Conservation (phyloP, 306 rosid species). For the Cucurbita maxima region DNA sequence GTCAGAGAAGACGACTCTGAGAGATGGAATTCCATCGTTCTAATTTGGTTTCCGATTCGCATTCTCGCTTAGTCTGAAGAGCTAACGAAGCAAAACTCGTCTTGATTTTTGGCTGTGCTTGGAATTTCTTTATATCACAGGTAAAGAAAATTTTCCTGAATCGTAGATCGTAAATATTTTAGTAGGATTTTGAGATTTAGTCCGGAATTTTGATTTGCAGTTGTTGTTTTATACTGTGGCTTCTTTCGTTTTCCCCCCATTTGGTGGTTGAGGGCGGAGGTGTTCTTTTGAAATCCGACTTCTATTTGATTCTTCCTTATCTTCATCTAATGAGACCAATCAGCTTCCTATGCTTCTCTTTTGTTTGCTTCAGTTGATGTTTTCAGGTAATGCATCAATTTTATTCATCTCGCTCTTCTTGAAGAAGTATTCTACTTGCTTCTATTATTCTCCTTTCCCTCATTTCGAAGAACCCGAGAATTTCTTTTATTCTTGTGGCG, state of each 20-base stretch:
- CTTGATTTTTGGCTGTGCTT: background rate
- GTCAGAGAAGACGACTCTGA: constrained; percentile 24
- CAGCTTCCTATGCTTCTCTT: background rate
- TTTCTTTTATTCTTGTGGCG: background rate
- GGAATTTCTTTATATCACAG: constrained; percentile 31
- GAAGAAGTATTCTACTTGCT: background rate
- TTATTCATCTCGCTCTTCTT: background rate
- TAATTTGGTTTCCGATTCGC: constrained; percentile 23
- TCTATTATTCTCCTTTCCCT: background rate
- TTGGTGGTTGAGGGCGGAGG: background rate
- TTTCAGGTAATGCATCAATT: background rate
- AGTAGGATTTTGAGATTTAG: background rate
- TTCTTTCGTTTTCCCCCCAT: background rate
- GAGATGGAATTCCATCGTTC: constrained; percentile 19
- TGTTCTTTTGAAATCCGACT: background rate
- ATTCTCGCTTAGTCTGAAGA: constrained; percentile 13
- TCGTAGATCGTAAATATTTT: constrained; percentile 19
- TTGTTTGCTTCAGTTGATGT: background rate
- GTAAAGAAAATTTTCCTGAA: constrained; percentile 27
- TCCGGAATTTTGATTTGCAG: background rate
- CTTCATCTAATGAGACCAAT: background rate
- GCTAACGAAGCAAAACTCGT: constrained; percentile 9
- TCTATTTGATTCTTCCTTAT: background rate
- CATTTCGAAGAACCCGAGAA: background rate
- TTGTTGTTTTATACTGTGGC: background rate